Evolutionary conservation across 805 yeast genomes (phyloP), one percentile per base, ranked within the genome.

Genomic region (Peterozyma toletana): DNA sequence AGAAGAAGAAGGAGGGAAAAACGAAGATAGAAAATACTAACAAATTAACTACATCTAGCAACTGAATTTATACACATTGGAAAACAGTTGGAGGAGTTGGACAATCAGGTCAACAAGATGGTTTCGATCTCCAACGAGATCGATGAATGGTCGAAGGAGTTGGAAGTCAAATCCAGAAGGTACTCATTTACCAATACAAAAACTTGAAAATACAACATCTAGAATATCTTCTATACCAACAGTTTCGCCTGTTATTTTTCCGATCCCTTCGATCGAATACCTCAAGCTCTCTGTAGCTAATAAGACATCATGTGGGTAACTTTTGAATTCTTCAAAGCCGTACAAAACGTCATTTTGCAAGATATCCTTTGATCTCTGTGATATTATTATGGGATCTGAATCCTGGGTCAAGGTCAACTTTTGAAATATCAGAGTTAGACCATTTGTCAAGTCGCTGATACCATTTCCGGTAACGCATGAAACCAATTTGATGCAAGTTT

Each of bases 141-240:
- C 33, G 86, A 82, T 45, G 74, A 70, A 47, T 80, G 84, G 77
- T 69, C 81, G 5, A 58, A 65, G 21, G 86, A 80, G 51, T 52
- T 81, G 41, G 77, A 70, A 37, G 67, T 67, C 5, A 75, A 77
- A 53, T 51, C 56, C 1, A 58, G 57, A 42, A 47, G 58, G 18
- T 48, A 36, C 9, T 35, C 52, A 91, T 60, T 91, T 91, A 0
- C 99, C 99, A 17, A 93, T 88, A 61, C 99, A 93, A 59, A 93
- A 93, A 48, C 80, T 84, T 2, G 96, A 81, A 57, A 93, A 93
- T 0, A 93, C 93, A 1, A 86, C 91, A 1, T 93, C 96, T 5
- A 93, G 66, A 0, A 93, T 80, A 56, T 93, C 98, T 53, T 93
- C 97, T 0, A 90, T 73, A 0, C 95, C 96, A 11, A 91, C 78